phyloP scores from a whole-genome alignment of 2,329 filamentous ascomycete genomes.

The Neodidymelliopsis sp. region DNA sequence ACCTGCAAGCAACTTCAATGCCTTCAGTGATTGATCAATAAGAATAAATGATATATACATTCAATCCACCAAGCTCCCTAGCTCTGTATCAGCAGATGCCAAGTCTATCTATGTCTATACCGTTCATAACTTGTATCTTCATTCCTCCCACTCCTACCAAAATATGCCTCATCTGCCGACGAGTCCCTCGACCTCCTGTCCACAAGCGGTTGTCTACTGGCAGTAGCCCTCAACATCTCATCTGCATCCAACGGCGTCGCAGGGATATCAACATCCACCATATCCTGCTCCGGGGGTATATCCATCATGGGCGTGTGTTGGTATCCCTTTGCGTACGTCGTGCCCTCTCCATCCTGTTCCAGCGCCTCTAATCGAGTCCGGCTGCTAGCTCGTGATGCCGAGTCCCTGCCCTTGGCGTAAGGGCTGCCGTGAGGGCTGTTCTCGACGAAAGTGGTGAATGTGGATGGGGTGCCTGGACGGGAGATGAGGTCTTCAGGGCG shows the following conservation, averaged over 20 bases:
- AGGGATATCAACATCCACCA: constrained; percentile 32
- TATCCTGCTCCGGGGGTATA: constrained; percentile 20
- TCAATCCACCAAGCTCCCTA: background rate
- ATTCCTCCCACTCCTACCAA: constrained; percentile 4
- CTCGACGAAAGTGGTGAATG: constrained; percentile 37
- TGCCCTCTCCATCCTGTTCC: constrained; percentile 32
- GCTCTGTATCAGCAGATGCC: background rate
- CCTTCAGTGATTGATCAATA: too few relatives aligned
- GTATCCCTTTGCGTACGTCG: constrained; percentile 37
- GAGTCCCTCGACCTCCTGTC: constrained; percentile 16
- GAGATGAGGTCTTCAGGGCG: constrained; percentile 64
- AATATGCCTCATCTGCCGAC: constrained; percentile 14
- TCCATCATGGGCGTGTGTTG: constrained; percentile 28
- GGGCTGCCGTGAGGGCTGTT: constrained; percentile 25
- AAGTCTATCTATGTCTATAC: background rate
- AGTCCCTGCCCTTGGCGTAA: constrained; percentile 1
- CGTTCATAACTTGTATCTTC: constrained; percentile 10
- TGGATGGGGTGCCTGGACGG: constrained; percentile 40
- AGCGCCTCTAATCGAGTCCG: constrained; percentile 26
- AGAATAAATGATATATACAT: too few relatives aligned
- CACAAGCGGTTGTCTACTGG: constrained; percentile 30
- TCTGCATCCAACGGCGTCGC: constrained; percentile 32
- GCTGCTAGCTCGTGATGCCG: constrained; percentile 31
- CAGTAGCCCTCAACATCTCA: constrained; percentile 25
- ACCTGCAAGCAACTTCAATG: too few relatives aligned